A percentile compares a stretch with the other conserved stretches of the same genome.
These are phyloP conservation scores for Alnus glutinosa DNA, from an alignment of 306 rosid species.

Conservation along the genomic window DNA sequence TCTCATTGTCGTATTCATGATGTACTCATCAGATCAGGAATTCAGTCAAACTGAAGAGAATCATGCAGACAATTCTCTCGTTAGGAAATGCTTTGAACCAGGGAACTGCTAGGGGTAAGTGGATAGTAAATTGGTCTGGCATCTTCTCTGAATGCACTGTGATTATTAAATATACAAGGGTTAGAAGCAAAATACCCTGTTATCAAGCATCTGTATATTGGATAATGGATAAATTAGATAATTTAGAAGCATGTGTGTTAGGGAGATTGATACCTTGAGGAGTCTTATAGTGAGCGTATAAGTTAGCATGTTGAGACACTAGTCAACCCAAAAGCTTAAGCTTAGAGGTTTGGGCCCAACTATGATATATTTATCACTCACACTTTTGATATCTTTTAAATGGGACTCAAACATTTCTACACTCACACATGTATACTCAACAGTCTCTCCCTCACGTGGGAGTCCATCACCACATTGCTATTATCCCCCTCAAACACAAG, in stretches of 20 bases:
- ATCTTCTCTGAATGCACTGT: constrained; percentile 24
- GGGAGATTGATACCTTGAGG: too few relatives aligned
- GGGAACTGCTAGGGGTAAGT: constrained; percentile 94
- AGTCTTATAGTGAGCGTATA: too few relatives aligned
- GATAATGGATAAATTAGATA: not conserved
- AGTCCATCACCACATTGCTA: too few relatives aligned
- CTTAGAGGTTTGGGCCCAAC: too few relatives aligned
- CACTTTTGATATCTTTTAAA: too few relatives aligned
- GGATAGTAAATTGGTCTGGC: constrained; percentile 23
- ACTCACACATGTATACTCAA: too few relatives aligned
- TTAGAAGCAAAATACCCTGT: not conserved
- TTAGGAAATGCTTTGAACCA: constrained; percentile 95
- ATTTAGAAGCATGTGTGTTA: not conserved
- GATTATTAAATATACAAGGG: not conserved
- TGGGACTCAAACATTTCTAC: too few relatives aligned
- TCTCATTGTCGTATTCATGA: constrained; percentile 19
- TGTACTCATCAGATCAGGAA: constrained; percentile 62
- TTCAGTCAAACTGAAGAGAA: constrained; percentile 85
- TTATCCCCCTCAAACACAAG: too few relatives aligned
- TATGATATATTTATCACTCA: too few relatives aligned
- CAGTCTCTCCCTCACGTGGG: too few relatives aligned
- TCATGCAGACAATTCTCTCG: constrained; percentile 95
- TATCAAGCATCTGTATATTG: not conserved
- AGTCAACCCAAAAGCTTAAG: too few relatives aligned
- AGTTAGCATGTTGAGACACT: too few relatives aligned